These are phyloP conservation scores for Gossypium gossypioides DNA, from an alignment of 441 rosid species.

Conservation along the genomic window DNA sequence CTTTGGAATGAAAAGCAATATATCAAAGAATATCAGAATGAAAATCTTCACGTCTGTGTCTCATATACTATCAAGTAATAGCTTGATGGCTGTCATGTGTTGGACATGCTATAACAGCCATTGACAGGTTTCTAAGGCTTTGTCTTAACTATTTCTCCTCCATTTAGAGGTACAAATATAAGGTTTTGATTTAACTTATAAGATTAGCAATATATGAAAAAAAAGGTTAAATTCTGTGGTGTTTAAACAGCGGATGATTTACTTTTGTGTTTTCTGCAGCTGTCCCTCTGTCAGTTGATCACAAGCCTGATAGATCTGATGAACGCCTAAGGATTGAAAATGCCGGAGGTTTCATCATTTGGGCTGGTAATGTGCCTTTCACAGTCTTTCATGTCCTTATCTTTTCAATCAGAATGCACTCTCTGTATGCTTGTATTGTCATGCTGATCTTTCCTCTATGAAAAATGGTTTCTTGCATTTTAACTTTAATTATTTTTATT, in stretches of 20 bases:
- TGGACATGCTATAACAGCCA: not conserved
- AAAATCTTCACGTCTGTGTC: not conserved
- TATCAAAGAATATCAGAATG: not conserved
- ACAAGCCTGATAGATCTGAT: slow-evolving; percentile 80
- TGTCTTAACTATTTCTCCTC: not conserved
- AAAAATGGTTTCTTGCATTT: not conserved
- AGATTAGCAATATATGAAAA: not conserved
- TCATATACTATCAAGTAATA: not conserved
- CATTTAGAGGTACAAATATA: not conserved
- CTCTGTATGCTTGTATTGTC: not conserved
- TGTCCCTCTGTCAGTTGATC: slow-evolving; percentile 64
- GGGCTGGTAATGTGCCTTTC: slow-evolving; percentile 53
- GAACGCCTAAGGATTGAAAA: slow-evolving; percentile 77
- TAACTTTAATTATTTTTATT: not conserved
- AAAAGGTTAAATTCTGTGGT: not conserved
- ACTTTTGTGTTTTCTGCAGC: slow-evolving; percentile 35
- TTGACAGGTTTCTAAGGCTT: not conserved
- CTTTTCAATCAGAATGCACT: not conserved
- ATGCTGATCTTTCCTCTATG: not conserved
- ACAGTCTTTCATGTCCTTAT: not conserved
- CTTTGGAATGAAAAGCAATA: not conserved
- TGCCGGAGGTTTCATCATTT: slow-evolving; percentile 76
- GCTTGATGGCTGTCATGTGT: not conserved
- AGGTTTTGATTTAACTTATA: not conserved
- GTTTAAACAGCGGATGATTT: not conserved